Conservation (phyloP, 495 filamentous ascomycete species). For the Aspergillus olivimuriae region DNA sequence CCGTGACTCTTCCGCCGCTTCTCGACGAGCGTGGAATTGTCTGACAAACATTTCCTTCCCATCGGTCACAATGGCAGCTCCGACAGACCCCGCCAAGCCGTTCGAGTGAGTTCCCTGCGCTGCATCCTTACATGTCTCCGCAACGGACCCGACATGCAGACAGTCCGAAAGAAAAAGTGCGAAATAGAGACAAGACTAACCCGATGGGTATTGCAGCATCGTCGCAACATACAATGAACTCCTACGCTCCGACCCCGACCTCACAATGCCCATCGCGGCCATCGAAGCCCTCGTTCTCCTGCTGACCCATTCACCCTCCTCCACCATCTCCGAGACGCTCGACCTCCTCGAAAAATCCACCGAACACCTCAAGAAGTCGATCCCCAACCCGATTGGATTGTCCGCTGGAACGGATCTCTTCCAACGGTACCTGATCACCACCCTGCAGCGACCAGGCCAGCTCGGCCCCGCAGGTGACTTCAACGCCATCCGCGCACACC, state of each 20-base stretch:
- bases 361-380: conserved; percentile 60
- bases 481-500: conserved; percentile 70
- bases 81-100: conserved; percentile 24
- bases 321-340: conserved; percentile 89
- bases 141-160: neutral
- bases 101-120: conserved; percentile 46
- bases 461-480: conserved; percentile 61
- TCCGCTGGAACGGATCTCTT: conserved; percentile 94
- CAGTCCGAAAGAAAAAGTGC: too few relatives aligned
- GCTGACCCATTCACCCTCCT: conserved; percentile 65
- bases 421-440: conserved; percentile 81
- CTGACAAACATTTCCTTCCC: too few relatives aligned
- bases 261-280: conserved; percentile 93
- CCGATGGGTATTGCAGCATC: conserved; percentile 37
- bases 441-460: conserved; percentile 50
- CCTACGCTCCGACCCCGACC: conserved; percentile 62
- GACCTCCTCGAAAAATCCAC: conserved; percentile 73
- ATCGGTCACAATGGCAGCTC: conserved; percentile 28
- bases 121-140: too few relatives aligned
- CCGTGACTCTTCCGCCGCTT: conserved; percentile 21
- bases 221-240: conserved; percentile 54
- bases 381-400: conserved; percentile 81
- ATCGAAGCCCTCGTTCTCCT: conserved; percentile 88
- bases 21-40: too few relatives aligned
- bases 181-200: conserved; percentile 15